phyloP scores from a whole-genome alignment of 2,329 filamentous ascomycete species.

The Tolypocladium guangdongense region DNA sequence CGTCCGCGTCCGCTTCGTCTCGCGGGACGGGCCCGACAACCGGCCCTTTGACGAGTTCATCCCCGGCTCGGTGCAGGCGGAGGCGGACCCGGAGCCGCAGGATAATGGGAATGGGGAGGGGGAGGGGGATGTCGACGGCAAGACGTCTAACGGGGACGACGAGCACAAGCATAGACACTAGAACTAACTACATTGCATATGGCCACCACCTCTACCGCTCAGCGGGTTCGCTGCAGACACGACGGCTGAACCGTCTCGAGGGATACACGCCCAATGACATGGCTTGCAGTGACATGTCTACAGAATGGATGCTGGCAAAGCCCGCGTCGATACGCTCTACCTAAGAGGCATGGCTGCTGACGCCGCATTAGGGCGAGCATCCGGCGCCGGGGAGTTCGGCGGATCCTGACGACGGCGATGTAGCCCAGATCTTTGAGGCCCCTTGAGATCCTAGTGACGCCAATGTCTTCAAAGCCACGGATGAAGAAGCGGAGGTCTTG shows the following conservation, averaged over 20 bases:
- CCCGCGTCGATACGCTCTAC: no score
- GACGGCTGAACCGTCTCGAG: background rate
- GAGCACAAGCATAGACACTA: slow-evolving; percentile 17
- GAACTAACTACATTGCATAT: background rate
- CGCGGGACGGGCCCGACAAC: slow-evolving; percentile 46
- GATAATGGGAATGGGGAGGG: slow-evolving; percentile 16
- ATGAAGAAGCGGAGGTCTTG: no score
- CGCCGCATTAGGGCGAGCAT: background rate
- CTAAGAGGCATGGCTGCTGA: background rate
- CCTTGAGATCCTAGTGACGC: no score
- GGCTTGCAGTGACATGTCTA: background rate
- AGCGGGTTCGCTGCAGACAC: no score
- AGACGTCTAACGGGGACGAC: slow-evolving; percentile 16
- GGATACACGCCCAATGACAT: background rate
- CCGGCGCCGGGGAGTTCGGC: no score
- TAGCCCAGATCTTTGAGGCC: no score
- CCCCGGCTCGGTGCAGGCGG: slow-evolving; percentile 45
- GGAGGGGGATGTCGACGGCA: slow-evolving; percentile 25
- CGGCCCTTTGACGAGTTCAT: slow-evolving; percentile 72
- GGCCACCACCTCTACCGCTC: background rate
- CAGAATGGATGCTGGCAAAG: background rate
- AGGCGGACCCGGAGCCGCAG: slow-evolving; percentile 43
- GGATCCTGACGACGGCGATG: no score
- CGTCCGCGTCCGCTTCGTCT: slow-evolving; percentile 74
- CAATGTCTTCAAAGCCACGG: no score